phyloP scores from a whole-genome alignment of 2,329 filamentous ascomycete genomes.

The Pseudogymnoascus verrucosus region DNA sequence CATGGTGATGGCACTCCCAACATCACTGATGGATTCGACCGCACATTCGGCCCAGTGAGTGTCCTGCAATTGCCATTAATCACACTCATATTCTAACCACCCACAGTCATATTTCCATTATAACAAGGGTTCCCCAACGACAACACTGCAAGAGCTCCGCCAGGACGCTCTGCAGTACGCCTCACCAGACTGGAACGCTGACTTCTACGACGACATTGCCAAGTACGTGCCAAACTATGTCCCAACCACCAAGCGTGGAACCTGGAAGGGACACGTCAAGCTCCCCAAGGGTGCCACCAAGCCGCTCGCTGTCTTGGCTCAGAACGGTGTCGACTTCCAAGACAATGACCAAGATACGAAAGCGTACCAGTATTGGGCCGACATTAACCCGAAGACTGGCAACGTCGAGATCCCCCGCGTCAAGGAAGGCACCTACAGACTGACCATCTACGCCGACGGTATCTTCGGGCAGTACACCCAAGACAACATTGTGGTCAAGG shows the following conservation, averaged over 20 bases:
- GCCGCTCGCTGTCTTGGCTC: constrained; percentile 48
- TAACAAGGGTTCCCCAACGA: constrained; percentile 44
- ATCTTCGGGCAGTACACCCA: constrained; percentile 53
- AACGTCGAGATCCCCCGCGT: constrained; percentile 45
- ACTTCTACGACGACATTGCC: constrained; percentile 58
- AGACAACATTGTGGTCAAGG: constrained; percentile 38
- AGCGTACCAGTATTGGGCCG: constrained; percentile 57
- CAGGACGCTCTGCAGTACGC: constrained; percentile 46
- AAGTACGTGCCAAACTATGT: constrained; percentile 51
- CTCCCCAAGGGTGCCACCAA: constrained; percentile 44
- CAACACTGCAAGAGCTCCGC: constrained; percentile 40
- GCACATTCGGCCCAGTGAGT: constrained; percentile 50
- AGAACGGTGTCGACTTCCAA: constrained; percentile 46
- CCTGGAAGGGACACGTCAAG: constrained; percentile 40
- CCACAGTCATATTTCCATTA: constrained; percentile 51
- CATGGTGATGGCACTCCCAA: constrained; percentile 56
- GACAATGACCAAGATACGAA: constrained; percentile 47
- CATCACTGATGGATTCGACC: constrained; percentile 56
- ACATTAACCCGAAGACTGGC: constrained; percentile 38
- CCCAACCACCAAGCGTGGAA: constrained; percentile 42
- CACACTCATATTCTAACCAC: neutral
- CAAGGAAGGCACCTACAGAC: constrained; percentile 49
- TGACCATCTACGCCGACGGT: constrained; percentile 55
- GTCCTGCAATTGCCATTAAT: neutral
- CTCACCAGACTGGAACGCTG: constrained; percentile 44